phyloP scores from a whole-genome alignment of 2,329 filamentous ascomycete genomes.

The Hymenoscyphus scutula region DNA sequence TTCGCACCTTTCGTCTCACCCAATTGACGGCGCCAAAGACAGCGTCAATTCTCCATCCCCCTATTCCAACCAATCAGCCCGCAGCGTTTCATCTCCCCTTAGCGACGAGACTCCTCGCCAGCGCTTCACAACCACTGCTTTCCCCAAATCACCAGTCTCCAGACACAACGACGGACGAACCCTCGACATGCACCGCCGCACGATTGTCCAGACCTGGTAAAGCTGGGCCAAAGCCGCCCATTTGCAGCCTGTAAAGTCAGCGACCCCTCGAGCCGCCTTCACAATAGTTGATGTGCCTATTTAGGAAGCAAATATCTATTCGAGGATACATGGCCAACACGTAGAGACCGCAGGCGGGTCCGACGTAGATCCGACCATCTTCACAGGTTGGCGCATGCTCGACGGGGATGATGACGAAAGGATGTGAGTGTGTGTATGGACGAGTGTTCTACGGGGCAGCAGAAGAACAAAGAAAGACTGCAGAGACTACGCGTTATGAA shows the following conservation, averaged over 20 bases:
- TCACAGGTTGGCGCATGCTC: conserved; percentile 4
- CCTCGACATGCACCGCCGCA: conserved; percentile 31
- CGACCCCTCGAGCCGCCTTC: conserved; percentile 27
- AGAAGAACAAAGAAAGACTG: neutral
- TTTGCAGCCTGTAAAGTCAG: conserved; percentile 22
- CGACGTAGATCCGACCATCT: neutral
- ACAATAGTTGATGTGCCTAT: neutral
- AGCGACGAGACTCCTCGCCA: conserved; percentile 16
- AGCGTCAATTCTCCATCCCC: conserved; percentile 10
- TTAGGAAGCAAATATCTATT: conserved; percentile 27
- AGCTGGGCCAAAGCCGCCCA: conserved; percentile 17
- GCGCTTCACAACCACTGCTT: conserved; percentile 30
- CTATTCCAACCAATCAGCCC: conserved; percentile 6
- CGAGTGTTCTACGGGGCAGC: neutral
- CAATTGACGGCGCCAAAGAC: conserved; percentile 8
- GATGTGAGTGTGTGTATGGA: neutral
- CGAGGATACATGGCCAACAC: conserved; percentile 33
- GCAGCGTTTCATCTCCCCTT: conserved; percentile 8
- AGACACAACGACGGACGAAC: conserved; percentile 5
- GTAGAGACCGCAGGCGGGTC: conserved; percentile 14
- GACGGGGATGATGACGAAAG: neutral
- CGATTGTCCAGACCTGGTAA: conserved; percentile 10
- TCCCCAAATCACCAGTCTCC: neutral
- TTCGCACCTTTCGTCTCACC: too few species aligned
- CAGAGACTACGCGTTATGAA: neutral